These are phyloP conservation scores for Candida silvicultrix DNA, from an alignment of 805 yeast genomes.

Conservation along the genomic window DNA sequence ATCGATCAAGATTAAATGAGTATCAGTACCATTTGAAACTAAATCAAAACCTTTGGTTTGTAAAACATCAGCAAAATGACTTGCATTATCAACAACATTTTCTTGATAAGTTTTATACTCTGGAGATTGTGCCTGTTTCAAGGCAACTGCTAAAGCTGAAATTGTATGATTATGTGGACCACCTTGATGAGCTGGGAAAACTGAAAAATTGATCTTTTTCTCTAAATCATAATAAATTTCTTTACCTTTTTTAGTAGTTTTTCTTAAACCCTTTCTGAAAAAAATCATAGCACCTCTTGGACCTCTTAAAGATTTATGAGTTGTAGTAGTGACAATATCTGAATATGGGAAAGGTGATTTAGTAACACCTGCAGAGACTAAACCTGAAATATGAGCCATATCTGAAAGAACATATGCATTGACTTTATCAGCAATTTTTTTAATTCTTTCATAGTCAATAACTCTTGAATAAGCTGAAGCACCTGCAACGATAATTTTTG, in stretches of 20 bases:
- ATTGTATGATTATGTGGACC: slow-evolving; percentile 99
- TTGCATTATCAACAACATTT: slow-evolving; percentile 77
- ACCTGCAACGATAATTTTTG: slow-evolving; percentile 93
- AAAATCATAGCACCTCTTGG: slow-evolving; percentile 99
- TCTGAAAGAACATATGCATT: slow-evolving; percentile 91
- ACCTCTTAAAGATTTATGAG: slow-evolving; percentile 96
- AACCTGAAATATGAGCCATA: slow-evolving; percentile 97
- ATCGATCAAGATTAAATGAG: slow-evolving; percentile 84
- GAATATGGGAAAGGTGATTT: slow-evolving; percentile 91
- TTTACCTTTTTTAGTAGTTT: slow-evolving; percentile 76
- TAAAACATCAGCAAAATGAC: slow-evolving; percentile 66
- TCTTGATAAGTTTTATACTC: slow-evolving; percentile 85
- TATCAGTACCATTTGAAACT: slow-evolving; percentile 92
- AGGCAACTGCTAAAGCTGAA: slow-evolving; percentile 91
- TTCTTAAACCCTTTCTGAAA: slow-evolving; percentile 90
- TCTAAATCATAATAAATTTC: slow-evolving; percentile 84
- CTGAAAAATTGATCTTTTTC: slow-evolving; percentile 88
- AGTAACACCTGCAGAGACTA: slow-evolving; percentile 90
- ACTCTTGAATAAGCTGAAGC: slow-evolving; percentile 93
- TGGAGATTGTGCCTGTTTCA: slow-evolving; percentile 85
- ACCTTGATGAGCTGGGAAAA: slow-evolving; percentile 99
- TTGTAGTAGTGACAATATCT: slow-evolving; percentile 95
- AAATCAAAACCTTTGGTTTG: slow-evolving; percentile 57
- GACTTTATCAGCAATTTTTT: slow-evolving; percentile 83
- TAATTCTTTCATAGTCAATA: slow-evolving; percentile 86